Percentiles rank a stretch among this genome's conserved stretches.
Evolutionary conservation across 1,284 basidiomycete species (phyloP).

Genomic region (Leccinum cinnamomeum): DNA sequence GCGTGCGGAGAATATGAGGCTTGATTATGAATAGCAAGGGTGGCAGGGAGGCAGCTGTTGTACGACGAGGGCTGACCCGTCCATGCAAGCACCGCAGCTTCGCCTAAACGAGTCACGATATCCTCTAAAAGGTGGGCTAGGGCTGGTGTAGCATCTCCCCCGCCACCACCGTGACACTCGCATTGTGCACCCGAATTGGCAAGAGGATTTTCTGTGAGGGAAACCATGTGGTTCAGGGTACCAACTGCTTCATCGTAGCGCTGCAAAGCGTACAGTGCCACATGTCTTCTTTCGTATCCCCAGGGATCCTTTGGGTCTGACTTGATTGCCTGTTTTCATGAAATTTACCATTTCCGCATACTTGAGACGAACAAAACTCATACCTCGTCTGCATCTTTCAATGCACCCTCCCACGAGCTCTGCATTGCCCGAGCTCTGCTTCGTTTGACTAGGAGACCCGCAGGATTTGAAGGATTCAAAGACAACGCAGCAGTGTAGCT

Average conservation of each 20-base stretch:
- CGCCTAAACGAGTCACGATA: not conserved
- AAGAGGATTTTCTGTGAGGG: not conserved
- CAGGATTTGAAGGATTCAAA: not conserved
- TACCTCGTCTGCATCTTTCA: not conserved
- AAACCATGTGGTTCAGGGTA: not conserved
- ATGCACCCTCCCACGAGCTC: not conserved
- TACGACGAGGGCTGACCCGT: not conserved
- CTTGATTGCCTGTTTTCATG: too few relatives aligned
- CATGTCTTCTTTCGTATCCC: not conserved
- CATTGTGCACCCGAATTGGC: not conserved
- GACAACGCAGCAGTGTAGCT: slow-evolving; percentile 6
- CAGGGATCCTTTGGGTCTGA: not conserved
- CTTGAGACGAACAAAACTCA: too few relatives aligned
- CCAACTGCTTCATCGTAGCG: not conserved
- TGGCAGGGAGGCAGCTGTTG: not conserved
- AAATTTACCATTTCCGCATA: too few relatives aligned
- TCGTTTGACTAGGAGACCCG: slow-evolving; percentile 14
- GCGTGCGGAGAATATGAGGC: not conserved
- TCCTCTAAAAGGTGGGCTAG: not conserved
- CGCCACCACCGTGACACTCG: not conserved
- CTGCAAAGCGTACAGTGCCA: not conserved
- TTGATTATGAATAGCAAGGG: not conserved
- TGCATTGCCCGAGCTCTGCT: slow-evolving; percentile 3
- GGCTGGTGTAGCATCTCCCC: not conserved
- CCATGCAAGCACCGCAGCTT: not conserved